phyloP scores from a whole-genome alignment of 1,284 basidiomycete species.

The Xanthoconium separans region DNA sequence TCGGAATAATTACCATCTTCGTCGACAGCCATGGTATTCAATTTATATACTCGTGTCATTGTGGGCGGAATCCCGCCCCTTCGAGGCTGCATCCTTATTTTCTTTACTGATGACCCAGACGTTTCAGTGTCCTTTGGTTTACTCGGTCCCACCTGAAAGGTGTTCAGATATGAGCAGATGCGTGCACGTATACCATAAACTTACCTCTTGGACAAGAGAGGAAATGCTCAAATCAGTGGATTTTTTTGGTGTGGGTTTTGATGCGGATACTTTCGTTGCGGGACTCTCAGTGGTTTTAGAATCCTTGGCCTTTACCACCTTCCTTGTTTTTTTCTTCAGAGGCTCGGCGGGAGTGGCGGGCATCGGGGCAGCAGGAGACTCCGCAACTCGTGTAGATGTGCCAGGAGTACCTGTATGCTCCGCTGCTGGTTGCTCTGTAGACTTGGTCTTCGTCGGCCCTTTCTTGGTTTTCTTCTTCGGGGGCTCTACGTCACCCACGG shows the following conservation, averaged over 20 bases:
- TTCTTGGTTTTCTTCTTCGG: not conserved
- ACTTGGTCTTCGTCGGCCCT: too few relatives aligned
- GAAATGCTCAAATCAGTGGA: not conserved
- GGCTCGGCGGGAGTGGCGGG: too few relatives aligned
- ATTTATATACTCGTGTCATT: too few relatives aligned
- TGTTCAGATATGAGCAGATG: not conserved
- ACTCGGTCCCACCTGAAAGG: constrained; percentile 9
- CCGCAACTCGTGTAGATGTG: too few relatives aligned
- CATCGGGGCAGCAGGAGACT: too few relatives aligned
- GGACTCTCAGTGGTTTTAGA: not conserved
- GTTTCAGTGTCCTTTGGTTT: not conserved
- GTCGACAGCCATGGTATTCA: constrained; percentile 5
- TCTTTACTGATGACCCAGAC: constrained; percentile 3
- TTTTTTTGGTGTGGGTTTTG: constrained; percentile 1
- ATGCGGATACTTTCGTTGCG: not conserved
- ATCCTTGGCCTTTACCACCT: not conserved
- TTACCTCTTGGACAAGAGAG: constrained; percentile 13
- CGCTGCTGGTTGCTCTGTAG: too few relatives aligned
- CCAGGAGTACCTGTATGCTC: too few relatives aligned
- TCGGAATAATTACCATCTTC: constrained; percentile 8
- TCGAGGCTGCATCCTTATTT: not conserved
- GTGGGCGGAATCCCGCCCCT: too few relatives aligned
- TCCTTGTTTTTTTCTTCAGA: not conserved
- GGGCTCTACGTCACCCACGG: too few relatives aligned
- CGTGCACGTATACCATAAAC: not conserved